Base-by-base conservation (phyloP, 257 asterid species). In the Ehretia macrophylla region DNA sequence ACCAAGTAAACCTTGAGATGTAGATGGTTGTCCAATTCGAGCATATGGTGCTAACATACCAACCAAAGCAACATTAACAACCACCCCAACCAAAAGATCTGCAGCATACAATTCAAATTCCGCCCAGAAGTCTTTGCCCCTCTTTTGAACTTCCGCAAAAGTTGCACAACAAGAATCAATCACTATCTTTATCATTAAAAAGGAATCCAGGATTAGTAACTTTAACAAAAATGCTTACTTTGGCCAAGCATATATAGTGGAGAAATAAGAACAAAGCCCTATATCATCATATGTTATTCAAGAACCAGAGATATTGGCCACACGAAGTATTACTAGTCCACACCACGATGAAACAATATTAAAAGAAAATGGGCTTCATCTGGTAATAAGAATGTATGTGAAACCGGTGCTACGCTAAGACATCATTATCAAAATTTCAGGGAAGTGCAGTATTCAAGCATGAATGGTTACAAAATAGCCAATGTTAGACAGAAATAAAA, bases 11-110 rank as follows among this genome's bases (percentile, higher is more conserved):
- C 97, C 97, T 62, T 68, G 94, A 74, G 96, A 80, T 53, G 76
- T 66, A 39, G 94, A 79, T 1, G 78, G 67, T 47, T 76, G 80
- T 49, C 96, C 96, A 42, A 93, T 81, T 67, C 97, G 93, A 50
- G 86, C 99, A 77, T 86, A 86, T 10, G 97, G 99, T 63, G 99
- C 99, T 55, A 93, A 73, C 94, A 93, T 76, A 40, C 97, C 97
- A 75, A 89, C 99, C 70, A 89, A 72, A 54, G 99, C 97, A 74
- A 89, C 96, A 73, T 93, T 86, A 19, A 93, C 99, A 61, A 85
- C 99, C 53, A 83, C 85, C 17, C 99, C 97, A 45, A 89, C 99
- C 65, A 89, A 63, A 72, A 93, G 94, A 75, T 93, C 97, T 14
- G 99, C 99, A 5, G 88, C 68, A 67, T 89, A 89, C 70, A 93